These are phyloP conservation scores for Phytopythium aichiense DNA, from an alignment of 352 stramenopile genomes.

Conservation along the genomic window DNA sequence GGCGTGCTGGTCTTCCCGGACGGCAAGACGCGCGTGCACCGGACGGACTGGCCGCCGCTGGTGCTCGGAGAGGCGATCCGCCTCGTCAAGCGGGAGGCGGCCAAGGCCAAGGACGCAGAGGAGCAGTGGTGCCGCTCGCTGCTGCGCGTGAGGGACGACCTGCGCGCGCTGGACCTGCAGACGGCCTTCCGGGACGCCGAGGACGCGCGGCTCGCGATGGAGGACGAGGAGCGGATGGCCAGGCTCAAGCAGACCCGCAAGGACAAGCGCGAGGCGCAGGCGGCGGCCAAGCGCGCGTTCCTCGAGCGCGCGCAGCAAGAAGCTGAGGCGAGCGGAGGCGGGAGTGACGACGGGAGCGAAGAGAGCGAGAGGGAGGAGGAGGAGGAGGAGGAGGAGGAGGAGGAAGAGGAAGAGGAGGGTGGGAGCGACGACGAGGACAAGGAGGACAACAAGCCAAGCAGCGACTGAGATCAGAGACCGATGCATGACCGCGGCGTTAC, in stretches of 20 bases:
- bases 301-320: conserved; percentile 26
- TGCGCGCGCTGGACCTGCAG: conserved; percentile 58
- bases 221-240: conserved; percentile 38
- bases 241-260: conserved; percentile 42
- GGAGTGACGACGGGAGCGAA: conserved; percentile 2
- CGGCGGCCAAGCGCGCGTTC: conserved; percentile 52
- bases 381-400: conserved; percentile 17
- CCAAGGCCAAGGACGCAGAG: conserved; percentile 12
- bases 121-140: conserved; percentile 52
- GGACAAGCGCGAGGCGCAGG: conserved; percentile 53
- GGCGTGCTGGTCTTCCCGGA: conserved; percentile 42
- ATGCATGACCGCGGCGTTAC: conserved; percentile 8
- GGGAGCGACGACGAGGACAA: conserved; percentile 14
- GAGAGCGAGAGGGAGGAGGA: conserved; percentile 19
- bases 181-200: conserved; percentile 62
- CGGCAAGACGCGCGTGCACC: conserved; percentile 34
- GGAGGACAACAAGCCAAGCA: conserved; percentile 20
- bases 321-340: conserved; percentile 5
- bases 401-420: conserved; percentile 15
- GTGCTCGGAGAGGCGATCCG: conserved; percentile 58
- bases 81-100: conserved; percentile 40
- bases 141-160: conserved; percentile 61
- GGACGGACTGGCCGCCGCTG: conserved; percentile 49
- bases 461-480: conserved; percentile 15
- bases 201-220: conserved; percentile 35